Percentiles rank a stretch among this genome's conserved stretches.
These are phyloP conservation scores for Penicillium thymicola DNA, from an alignment of 2,329 filamentous ascomycete species.

Conservation along the genomic window DNA sequence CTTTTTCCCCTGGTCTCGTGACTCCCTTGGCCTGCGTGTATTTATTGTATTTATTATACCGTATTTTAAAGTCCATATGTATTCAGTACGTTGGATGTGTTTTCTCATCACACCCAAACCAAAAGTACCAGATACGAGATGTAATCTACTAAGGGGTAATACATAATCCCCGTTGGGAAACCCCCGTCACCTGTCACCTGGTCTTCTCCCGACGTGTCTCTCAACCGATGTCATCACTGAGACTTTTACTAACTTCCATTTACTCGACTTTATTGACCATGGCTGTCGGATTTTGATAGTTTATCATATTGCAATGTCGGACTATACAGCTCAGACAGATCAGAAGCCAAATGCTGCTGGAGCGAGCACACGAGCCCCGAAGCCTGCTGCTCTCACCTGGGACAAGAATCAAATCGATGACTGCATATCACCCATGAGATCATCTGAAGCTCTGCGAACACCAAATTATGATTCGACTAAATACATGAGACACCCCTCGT, in stretches of 20 bases:
- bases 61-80: background rate
- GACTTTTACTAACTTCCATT: background rate
- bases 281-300: slow-evolving; percentile 11
- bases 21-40: slow-evolving; percentile 9
- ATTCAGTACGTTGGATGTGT: background rate
- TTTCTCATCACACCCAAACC: background rate
- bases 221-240: slow-evolving; percentile 17
- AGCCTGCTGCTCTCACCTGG: slow-evolving; percentile 15
- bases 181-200: slow-evolving; percentile 16
- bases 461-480: slow-evolving; percentile 16
- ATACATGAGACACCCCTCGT: slow-evolving; percentile 51
- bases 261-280: slow-evolving; percentile 11
- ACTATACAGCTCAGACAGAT: slow-evolving; percentile 11
- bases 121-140: background rate
- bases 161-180: background rate
- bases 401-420: slow-evolving; percentile 7
- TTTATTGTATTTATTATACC: slow-evolving; percentile 8
- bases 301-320: slow-evolving; percentile 1
- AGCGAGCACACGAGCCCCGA: slow-evolving; percentile 14
- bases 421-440: slow-evolving; percentile 23
- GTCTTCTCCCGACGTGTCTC: slow-evolving; percentile 12
- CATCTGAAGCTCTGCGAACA: slow-evolving; percentile 20
- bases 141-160: background rate
- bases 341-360: slow-evolving; percentile 2
- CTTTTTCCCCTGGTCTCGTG: slow-evolving; percentile 25